Percentiles rank a stretch among this genome's conserved stretches.
phyloP scores from a whole-genome alignment of 1,284 basidiomycete genomes.

The Nidula niveotomentosa region DNA sequence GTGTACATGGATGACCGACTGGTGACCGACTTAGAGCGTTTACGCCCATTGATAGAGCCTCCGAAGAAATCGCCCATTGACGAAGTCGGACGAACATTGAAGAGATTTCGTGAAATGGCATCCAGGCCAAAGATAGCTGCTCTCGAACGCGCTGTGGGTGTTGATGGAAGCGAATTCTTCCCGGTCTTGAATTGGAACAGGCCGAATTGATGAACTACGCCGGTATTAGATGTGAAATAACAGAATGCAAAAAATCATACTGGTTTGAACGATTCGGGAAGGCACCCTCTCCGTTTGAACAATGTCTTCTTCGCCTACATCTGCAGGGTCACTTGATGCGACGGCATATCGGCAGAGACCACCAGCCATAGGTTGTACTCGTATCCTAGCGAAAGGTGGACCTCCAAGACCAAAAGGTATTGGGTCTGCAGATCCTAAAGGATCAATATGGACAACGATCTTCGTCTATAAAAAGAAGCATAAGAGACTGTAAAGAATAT shows the following conservation, averaged over 20 bases:
- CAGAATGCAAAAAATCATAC: constrained; percentile 42
- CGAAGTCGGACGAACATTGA: constrained; percentile 60
- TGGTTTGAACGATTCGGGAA: constrained; percentile 74
- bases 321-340: constrained; percentile 67
- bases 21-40: constrained; percentile 61
- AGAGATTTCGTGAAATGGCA: constrained; percentile 78
- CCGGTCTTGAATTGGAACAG: constrained; percentile 83
- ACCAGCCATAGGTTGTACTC: constrained; percentile 79
- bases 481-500: too few species aligned
- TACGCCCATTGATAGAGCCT: constrained; percentile 62
- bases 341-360: constrained; percentile 78
- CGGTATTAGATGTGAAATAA: constrained; percentile 2
- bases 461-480: constrained; percentile 60
- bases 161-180: constrained; percentile 74
- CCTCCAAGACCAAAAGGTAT: constrained; percentile 69
- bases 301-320: constrained; percentile 78
- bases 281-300: constrained; percentile 77
- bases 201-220: constrained; percentile 80
- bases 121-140: constrained; percentile 84
- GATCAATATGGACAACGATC: constrained; percentile 82
- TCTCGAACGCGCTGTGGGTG: constrained; percentile 77
- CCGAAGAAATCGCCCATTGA: constrained; percentile 70
- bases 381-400: constrained; percentile 73
- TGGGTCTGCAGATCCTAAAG: constrained; percentile 68
- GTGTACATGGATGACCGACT: constrained; percentile 74